Base-by-base conservation (phyloP, 441 rosid genomes). In the Pelargonium citronellum region DNA sequence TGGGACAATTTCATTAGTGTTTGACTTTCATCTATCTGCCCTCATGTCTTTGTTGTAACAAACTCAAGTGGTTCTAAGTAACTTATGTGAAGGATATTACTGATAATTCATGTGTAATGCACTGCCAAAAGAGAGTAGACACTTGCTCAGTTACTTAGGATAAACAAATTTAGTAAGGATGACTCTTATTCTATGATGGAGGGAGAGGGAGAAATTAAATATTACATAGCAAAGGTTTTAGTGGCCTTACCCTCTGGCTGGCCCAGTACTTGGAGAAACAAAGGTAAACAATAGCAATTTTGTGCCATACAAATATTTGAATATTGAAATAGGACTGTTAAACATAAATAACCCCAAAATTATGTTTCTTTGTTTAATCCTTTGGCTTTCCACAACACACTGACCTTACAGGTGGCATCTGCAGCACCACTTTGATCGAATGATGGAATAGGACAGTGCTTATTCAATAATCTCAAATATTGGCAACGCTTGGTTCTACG, bases 381-480 rank as follows among this genome's bases (percentile, higher is more conserved):
- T 27, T 2, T 15, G 13, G 19, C 44, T 64, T 64, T 64, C 46
- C 44, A 30, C 46, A 64, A 51, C 68, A 64, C 65, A 71, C 82
- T 68, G 78, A 91, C 90, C 91, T 89, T 81, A 30, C 66, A 43
- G 70, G 73, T 76, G 68, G 72, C 71, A 13, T 75, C 81, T 73
- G 41, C 77, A 51, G 8, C 67, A 19, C 76, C 73, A 60, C 61
- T 79, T 64, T 67, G 80, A 74, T 74, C 73, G 24, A 27, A 68
- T 39, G 82, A 75, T 66, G 82, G 72, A 78, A 72, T 75, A 71
- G 74, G 71, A 68, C 97, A 94, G 67, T 90, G 88, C 82, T 86
- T 90, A 68, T 90, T 84, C 82, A 91, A 82, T 73, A 94, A 79
- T 55, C 74, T 83, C 66, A 67, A 57, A 74, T 86, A 78, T 27